phyloP scores from a whole-genome alignment of 2,329 filamentous ascomycete genomes.

The Teratosphaeria zuluensis region DNA sequence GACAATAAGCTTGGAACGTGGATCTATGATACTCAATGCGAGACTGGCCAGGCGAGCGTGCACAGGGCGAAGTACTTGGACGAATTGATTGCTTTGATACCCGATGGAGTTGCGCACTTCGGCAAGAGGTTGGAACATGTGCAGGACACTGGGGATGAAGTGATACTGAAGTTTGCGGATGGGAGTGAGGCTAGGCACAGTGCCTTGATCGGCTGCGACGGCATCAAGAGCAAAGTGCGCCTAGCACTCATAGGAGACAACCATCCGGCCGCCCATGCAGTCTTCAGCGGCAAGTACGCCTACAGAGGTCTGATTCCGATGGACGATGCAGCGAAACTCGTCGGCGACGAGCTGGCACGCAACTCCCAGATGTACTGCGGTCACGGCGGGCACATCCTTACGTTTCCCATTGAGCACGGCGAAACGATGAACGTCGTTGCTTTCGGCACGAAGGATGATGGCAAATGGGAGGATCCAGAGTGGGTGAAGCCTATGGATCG shows the following conservation, averaged over 20 bases:
- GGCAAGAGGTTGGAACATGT: constrained; percentile 19
- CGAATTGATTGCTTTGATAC: constrained; percentile 39
- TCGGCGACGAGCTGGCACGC: constrained; percentile 41
- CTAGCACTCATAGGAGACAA: constrained; percentile 42
- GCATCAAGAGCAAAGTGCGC: constrained; percentile 49
- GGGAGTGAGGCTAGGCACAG: constrained; percentile 34
- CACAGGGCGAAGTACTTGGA: constrained; percentile 43
- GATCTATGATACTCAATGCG: constrained; percentile 14
- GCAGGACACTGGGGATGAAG: constrained; percentile 16
- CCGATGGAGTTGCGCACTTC: constrained; percentile 26
- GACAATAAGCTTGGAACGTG: constrained; percentile 12
- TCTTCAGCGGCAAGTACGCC: constrained; percentile 50
- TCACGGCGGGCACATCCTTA: constrained; percentile 41
- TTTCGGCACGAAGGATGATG: constrained; percentile 31
- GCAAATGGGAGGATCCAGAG: constrained; percentile 30
- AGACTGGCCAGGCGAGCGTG: constrained; percentile 22
- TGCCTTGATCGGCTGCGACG: constrained; percentile 52
- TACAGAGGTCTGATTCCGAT: constrained; percentile 56
- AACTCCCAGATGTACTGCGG: constrained; percentile 44
- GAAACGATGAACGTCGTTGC: constrained; percentile 48
- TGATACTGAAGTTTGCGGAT: constrained; percentile 33
- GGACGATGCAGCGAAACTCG: constrained; percentile 36
- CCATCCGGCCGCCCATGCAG: constrained; percentile 35
- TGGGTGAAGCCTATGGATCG: constrained; percentile 33
- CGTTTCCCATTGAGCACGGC: constrained; percentile 50